A percentile compares a stretch with the other conserved stretches of the same genome.
Conservation (phyloP, 2,329 filamentous ascomycete species). For the Fusarium bulbicola region DNA sequence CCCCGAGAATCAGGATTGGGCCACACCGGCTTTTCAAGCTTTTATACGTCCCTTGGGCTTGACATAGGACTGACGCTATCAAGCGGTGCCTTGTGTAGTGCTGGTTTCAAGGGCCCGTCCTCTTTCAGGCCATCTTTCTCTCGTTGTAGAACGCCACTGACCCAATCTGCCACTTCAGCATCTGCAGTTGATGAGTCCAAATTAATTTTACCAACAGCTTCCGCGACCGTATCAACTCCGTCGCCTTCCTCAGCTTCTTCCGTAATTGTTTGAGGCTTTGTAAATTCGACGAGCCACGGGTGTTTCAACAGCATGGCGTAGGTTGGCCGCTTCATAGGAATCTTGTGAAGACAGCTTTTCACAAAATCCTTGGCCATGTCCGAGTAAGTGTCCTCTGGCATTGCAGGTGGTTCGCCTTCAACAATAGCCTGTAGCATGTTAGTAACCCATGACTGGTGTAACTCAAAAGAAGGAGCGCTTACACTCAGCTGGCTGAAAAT, state of each 20-base stretch:
- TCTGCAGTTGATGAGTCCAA: constrained; percentile 65
- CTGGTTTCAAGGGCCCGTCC: constrained; percentile 71
- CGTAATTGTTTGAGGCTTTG: constrained; percentile 78
- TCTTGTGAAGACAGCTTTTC: constrained; percentile 88
- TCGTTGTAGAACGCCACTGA: constrained; percentile 71
- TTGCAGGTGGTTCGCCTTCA: constrained; percentile 90
- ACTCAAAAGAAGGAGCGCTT: constrained; percentile 55
- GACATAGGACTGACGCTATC: constrained; percentile 71
- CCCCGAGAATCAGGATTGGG: neutral
- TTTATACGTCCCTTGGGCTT: constrained; percentile 49
- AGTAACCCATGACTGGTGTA: neutral
- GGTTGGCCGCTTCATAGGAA: constrained; percentile 89
- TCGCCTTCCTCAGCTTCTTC: constrained; percentile 75
- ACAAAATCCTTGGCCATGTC: constrained; percentile 87
- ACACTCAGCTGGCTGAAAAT: constrained; percentile 98
- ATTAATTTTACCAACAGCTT: constrained; percentile 56
- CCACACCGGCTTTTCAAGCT: neutral
- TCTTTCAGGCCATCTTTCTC: constrained; percentile 60
- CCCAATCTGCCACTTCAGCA: constrained; percentile 87
- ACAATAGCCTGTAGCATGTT: constrained; percentile 81
- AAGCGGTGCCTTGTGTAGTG: constrained; percentile 86
- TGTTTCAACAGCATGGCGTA: constrained; percentile 91
- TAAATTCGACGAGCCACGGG: constrained; percentile 82
- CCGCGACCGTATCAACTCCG: constrained; percentile 54
- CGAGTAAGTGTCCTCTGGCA: constrained; percentile 83